Evolutionary conservation across 2,329 filamentous ascomycete species (phyloP), one percentile per base, ranked within the genome.

Genomic region (Cucurbitaria berberidis): DNA sequence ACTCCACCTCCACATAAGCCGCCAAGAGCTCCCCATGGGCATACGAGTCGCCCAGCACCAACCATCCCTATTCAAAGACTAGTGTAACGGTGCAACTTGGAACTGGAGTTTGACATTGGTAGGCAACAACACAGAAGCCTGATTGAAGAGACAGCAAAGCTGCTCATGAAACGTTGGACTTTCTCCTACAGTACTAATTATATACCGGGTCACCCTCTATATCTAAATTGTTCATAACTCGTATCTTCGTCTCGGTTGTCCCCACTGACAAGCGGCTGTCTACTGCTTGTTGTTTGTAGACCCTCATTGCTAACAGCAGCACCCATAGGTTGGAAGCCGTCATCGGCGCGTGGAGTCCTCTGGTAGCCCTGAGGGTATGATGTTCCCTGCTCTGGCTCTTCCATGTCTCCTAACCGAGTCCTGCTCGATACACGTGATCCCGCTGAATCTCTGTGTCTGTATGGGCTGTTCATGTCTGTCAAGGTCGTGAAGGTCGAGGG

Each of bases 401-500:
- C 58, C 3, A 16, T 16, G 13, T 63, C 62, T 5, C 51, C 64
- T 11, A 69, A 32, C 6, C 60, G 51, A 15, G 63, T 69, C 6
- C 40, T 44, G 34, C 68, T 71, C n/a, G 64, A 67, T 1, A 54
- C 51, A 15, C 62, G 49, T 10, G 64, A 66, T 3, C 41, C 53
- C 5, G 53, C 18, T 19, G 59, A 53, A 4, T 51, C 54, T 30
- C 36, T 55, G 15, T 57, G 51, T 10, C 47, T 57, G 45, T 62
- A 65, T 7, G 62, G 54, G 1, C 61, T 58, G 3, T 18, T 10
- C 34, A 46, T 51, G 10, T 63, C 64, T 3, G 61, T 60, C 11
- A 73, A 50, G 5, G 68, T 70, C 1, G 63, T 64, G 35, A 72
- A 66, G 0, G 69, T 74, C 18, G 59, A 66, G 0, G 68, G 70